Evolutionary conservation across 805 yeast genomes (phyloP).

Genomic region (Schwanniomyces sp.): DNA sequence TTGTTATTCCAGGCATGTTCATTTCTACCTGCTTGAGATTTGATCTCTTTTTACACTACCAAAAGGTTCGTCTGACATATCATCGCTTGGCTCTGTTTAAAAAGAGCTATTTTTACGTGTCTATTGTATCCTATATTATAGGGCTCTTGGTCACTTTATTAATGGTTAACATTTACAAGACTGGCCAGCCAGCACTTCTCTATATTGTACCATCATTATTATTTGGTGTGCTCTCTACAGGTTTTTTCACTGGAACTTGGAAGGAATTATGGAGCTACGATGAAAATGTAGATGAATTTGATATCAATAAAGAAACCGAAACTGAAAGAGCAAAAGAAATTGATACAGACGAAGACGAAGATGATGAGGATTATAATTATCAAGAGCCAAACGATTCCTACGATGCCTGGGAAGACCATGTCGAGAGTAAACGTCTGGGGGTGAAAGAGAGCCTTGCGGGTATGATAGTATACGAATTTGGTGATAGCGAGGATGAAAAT

Average conservation of each 20-base stretch:
- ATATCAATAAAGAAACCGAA: constrained; percentile 1
- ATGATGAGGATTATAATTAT: constrained; percentile 12
- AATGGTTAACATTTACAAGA: constrained; percentile 35
- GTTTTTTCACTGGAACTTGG: constrained; percentile 43
- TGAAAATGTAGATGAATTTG: constrained; percentile 24
- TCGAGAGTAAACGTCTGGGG: constrained; percentile 12
- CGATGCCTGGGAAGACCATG: constrained; percentile 20
- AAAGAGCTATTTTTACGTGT: constrained; percentile 46
- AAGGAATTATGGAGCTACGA: constrained; percentile 36
- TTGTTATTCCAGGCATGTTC: constrained; percentile 59
- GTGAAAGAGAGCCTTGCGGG: constrained; percentile 13
- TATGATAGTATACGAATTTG: constrained; percentile 10
- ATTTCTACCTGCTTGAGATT: constrained; percentile 53
- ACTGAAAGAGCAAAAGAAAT: not conserved
- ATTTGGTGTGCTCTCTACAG: constrained; percentile 30
- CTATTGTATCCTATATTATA: constrained; percentile 48
- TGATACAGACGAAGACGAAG: constrained; percentile 10
- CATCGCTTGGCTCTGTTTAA: constrained; percentile 38
- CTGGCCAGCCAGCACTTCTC: constrained; percentile 68
- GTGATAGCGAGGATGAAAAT: constrained; percentile 14
- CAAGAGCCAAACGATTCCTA: constrained; percentile 13
- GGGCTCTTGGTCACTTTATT: constrained; percentile 46
- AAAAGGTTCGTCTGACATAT: constrained; percentile 25
- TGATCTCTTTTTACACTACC: constrained; percentile 43
- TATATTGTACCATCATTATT: constrained; percentile 56